phyloP scores from a whole-genome alignment of 768 basidiomycete species.

The Boletus eberwhitei region DNA sequence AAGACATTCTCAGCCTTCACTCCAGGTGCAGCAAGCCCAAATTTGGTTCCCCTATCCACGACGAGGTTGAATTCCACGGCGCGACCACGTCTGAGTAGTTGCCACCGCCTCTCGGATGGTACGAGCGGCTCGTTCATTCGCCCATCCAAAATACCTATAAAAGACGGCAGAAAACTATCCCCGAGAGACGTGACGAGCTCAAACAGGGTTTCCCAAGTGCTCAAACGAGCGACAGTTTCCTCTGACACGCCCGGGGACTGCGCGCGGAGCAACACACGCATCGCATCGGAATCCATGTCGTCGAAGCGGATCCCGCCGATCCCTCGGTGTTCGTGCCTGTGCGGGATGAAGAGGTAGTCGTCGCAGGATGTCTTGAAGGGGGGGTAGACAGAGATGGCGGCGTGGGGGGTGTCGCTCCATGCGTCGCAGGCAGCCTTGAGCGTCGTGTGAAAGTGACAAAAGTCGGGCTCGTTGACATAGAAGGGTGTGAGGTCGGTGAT shows the following conservation, averaged over 20 bases:
- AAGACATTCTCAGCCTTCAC: conserved; percentile 62
- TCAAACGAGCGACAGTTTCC: conserved; percentile 8
- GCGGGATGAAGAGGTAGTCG: conserved; percentile 51
- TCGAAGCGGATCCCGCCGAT: conserved; percentile 60
- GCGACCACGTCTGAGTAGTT: conserved; percentile 48
- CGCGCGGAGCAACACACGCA: conserved; percentile 23
- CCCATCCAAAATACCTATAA: conserved; percentile 41
- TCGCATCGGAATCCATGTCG: conserved; percentile 38
- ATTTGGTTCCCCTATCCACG: conserved; percentile 68
- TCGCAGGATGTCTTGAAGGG: conserved; percentile 53
- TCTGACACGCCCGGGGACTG: not conserved
- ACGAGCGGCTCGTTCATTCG: conserved; percentile 31
- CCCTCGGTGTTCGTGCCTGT: conserved; percentile 49
- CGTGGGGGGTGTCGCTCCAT: conserved; percentile 28
- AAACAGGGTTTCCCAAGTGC: conserved; percentile 40
- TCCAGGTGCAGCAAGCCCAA: conserved; percentile 58
- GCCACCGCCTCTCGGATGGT: conserved; percentile 42
- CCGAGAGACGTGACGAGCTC: conserved; percentile 40
- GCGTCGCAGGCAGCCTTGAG: conserved; percentile 43
- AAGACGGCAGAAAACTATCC: conserved; percentile 46
- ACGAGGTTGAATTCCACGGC: conserved; percentile 64
- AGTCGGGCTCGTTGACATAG: conserved; percentile 48
- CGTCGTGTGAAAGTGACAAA: conserved; percentile 43
- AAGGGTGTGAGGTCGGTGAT: conserved; percentile 47
- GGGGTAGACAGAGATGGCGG: conserved; percentile 34